These are phyloP conservation scores for Pythium rhizo-oryzae DNA, from an alignment of 352 stramenopile species.

Conservation along the genomic window DNA sequence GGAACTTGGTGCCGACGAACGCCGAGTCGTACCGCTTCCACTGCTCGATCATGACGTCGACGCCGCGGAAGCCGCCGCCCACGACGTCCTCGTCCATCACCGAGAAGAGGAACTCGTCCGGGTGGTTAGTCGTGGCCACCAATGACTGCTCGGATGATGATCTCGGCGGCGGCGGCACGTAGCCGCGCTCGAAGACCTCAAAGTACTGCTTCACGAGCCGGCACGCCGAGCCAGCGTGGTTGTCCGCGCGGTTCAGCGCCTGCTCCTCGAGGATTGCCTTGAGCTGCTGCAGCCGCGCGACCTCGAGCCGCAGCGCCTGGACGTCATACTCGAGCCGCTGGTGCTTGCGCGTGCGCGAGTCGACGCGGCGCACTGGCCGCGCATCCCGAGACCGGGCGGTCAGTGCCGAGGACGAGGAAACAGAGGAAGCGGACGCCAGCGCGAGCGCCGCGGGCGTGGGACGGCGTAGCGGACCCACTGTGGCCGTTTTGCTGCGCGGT, in stretches of 20 bases:
- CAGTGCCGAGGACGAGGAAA: background rate
- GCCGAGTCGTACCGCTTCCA: slow-evolving; percentile 24
- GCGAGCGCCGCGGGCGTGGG: background rate
- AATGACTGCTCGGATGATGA: no score
- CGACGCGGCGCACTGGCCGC: background rate
- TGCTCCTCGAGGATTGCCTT: slow-evolving; percentile 7
- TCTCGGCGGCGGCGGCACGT: background rate
- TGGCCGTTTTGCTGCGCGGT: background rate
- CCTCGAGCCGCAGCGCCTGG: slow-evolving; percentile 9
- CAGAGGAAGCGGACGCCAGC: background rate
- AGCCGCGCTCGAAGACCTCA: slow-evolving; percentile 20
- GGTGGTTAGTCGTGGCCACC: background rate
- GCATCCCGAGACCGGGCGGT: background rate
- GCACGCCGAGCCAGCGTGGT: slow-evolving; percentile 14
- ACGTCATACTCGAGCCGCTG: slow-evolving; percentile 11
- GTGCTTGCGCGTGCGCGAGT: slow-evolving; percentile 17
- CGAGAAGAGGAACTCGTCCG: slow-evolving; percentile 11
- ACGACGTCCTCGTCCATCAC: slow-evolving; percentile 24
- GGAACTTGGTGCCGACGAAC: slow-evolving; percentile 21
- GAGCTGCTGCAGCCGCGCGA: slow-evolving; percentile 19
- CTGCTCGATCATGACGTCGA: slow-evolving; percentile 28
- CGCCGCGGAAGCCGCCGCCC: slow-evolving; percentile 15
- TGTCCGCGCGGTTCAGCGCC: slow-evolving; percentile 21
- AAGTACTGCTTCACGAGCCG: slow-evolving; percentile 23
- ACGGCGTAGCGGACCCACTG: slow-evolving; percentile 16